Conservation (phyloP, 2,329 filamentous ascomycete species). For the Teratosphaeria gauchensis region DNA sequence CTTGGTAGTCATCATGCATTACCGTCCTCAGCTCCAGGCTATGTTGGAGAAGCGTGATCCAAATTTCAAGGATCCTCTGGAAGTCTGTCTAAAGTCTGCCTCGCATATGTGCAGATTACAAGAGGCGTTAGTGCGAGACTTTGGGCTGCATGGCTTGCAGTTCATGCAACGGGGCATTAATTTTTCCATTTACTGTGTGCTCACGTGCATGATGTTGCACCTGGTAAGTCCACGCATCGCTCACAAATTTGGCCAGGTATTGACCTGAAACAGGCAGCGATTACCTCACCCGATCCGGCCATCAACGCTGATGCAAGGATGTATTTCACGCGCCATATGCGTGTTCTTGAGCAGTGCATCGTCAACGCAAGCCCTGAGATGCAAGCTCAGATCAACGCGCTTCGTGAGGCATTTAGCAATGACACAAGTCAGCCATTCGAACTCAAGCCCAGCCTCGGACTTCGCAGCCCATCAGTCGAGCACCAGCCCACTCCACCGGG, state of each 20-base stretch:
- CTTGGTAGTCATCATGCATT: conserved; percentile 73
- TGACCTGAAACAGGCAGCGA: conserved; percentile 53
- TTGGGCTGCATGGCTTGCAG: conserved; percentile 68
- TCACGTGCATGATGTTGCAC: conserved; percentile 89
- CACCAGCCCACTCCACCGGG: conserved; percentile 10
- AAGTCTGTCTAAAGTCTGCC: conserved; percentile 73
- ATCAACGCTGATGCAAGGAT: conserved; percentile 75
- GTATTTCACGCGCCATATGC: conserved; percentile 90
- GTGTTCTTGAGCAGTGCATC: conserved; percentile 78
- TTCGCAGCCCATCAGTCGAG: conserved; percentile 57
- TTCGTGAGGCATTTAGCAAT: conserved; percentile 84
- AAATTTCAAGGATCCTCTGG: conserved; percentile 81
- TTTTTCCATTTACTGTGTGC: conserved; percentile 84
- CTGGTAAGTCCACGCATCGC: conserved; percentile 53
- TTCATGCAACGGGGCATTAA: conserved; percentile 93
- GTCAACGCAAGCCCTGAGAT: conserved; percentile 76
- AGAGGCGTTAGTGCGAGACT: conserved; percentile 68
- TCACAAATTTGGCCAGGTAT: not conserved
- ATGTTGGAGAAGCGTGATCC: conserved; percentile 69
- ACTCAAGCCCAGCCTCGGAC: conserved; percentile 65
- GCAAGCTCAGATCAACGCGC: conserved; percentile 77
- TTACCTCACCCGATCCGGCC: conserved; percentile 85
- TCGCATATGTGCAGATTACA: conserved; percentile 79
- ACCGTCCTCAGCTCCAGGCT: conserved; percentile 69
- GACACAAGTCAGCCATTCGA: conserved; percentile 79